These are phyloP conservation scores for Chytriomyces sp. DNA, from an alignment of 192 early-diverging fungal genomes.

Conservation along the genomic window DNA sequence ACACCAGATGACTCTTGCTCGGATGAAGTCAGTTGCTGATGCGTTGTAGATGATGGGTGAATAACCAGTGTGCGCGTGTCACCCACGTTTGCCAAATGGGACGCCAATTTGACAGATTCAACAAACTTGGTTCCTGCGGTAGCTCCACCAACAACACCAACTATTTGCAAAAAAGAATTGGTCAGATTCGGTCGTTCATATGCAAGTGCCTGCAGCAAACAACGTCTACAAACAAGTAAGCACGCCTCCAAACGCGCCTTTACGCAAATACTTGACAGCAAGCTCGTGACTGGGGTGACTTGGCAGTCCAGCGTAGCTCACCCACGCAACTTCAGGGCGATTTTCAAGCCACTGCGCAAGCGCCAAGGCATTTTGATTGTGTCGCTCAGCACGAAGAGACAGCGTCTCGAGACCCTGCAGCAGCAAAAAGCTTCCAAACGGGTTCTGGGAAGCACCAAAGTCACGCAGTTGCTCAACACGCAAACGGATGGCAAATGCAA, in stretches of 20 bases:
- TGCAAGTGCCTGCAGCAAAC: conserved; percentile 15
- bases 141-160: conserved; percentile 57
- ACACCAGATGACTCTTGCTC: conserved; percentile 83
- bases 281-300: conserved; percentile 76
- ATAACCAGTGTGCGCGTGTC: conserved; percentile 89
- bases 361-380: conserved; percentile 76
- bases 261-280: conserved; percentile 81
- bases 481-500: conserved; percentile 77
- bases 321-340: conserved; percentile 80
- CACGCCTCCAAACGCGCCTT: conserved; percentile 84
- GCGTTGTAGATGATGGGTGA: conserved; percentile 83
- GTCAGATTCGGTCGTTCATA: background rate
- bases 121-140: conserved; percentile 73
- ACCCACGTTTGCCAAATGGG: conserved; percentile 95
- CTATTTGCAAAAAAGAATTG: conserved; percentile 27
- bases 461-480: conserved; percentile 87
- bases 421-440: conserved; percentile 87
- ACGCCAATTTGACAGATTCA: conserved; percentile 76
- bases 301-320: conserved; percentile 85
- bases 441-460: conserved; percentile 82
- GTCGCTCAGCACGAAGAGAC: conserved; percentile 85
- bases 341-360: conserved; percentile 81
- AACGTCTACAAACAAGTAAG: conserved; percentile 52
- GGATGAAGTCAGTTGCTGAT: conserved; percentile 82
- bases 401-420: conserved; percentile 91